phyloP scores from a whole-genome alignment of 2,329 filamentous ascomycete genomes.

The Acrodontium crateriforme region DNA sequence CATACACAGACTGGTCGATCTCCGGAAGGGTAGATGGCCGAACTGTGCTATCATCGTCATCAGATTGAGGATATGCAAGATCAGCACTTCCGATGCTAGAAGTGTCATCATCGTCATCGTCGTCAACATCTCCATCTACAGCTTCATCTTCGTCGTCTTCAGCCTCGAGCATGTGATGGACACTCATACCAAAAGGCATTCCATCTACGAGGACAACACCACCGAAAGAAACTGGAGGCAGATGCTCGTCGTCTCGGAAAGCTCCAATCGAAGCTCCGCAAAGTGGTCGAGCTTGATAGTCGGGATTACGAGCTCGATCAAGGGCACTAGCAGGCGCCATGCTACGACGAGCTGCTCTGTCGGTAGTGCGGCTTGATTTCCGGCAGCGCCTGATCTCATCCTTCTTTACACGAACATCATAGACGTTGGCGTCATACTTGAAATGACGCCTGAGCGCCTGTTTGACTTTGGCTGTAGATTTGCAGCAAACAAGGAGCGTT shows the following conservation, averaged over 20 bases:
- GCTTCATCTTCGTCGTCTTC: conserved; percentile 40
- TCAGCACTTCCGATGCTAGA: conserved; percentile 31
- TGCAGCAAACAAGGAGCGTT: conserved; percentile 65
- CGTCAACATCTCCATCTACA: conserved; percentile 25
- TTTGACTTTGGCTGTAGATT: conserved; percentile 58
- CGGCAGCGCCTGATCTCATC: conserved; percentile 23
- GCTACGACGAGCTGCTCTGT: conserved; percentile 10
- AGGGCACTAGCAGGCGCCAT: conserved; percentile 13
- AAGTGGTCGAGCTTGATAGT: conserved; percentile 62
- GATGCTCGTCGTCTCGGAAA: conserved; percentile 69
- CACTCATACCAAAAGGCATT: conserved; percentile 82
- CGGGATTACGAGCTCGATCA: conserved; percentile 46
- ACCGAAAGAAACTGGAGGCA: conserved; percentile 83
- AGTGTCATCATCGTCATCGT: conserved; percentile 19
- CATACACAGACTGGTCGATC: conserved; percentile 5
- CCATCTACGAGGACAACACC: conserved; percentile 76
- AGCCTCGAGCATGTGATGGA: conserved; percentile 84
- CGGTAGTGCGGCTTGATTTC: conserved; percentile 5
- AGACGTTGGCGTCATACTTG: conserved; percentile 50
- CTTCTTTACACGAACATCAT: conserved; percentile 57
- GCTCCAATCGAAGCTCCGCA: conserved; percentile 91
- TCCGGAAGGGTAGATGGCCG: conserved; percentile 16
- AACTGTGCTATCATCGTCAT: conserved; percentile 31
- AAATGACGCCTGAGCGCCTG: conserved; percentile 57
- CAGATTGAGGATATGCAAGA: conserved; percentile 44